Evolutionary conservation across 129 eudicot genomes (phyloP), one percentile per base, ranked within the genome.

Genomic region (Centella asiatica): DNA sequence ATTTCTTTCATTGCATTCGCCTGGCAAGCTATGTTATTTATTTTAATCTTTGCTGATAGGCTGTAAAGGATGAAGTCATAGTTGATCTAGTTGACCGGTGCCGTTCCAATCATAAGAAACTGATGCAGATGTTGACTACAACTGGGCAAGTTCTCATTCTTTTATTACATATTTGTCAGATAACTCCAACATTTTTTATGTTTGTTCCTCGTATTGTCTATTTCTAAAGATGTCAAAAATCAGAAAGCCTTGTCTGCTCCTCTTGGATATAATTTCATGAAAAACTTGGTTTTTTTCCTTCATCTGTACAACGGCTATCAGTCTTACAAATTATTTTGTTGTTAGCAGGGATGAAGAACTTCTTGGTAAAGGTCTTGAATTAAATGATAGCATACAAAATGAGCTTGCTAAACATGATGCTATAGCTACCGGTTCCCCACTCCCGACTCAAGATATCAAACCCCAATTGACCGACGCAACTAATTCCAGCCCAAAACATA

Each of bases 21-120:
- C 8, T 25, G 48, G 7, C 50, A 18, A 42, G 40, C 19, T 31
- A 29, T 56, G 6, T 29, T 56, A 9, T n/a, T 56, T n/a, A 60
- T 53, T 33, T 17, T 44, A 7, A 17, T 47, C 9, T 54, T 48
- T 74, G n/a, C 28, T 36, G 74, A 13, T 66, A 93, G 99, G 84
- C 93, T 55, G 73, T 83, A 42, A 88, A 78, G 57, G 95, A 85
- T 69, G 99, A 93, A 64, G 81, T 93, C 39, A 88, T 93, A 44
- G 77, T 82, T 32, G 96, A 93, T 67, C 95, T 93, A 60, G 86
- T 75, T 25, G 85, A 88, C 57, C 88, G 78, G 26, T 93, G 99
- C 36, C 96, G 89, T 55, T 69, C 84, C 45, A 93, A 88, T 80
- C 99, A 88, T 74, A 93, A 76, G 89, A 93, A 78, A 74, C 69